Percentiles rank a stretch among this genome's conserved stretches.
These are phyloP conservation scores for Pythium sukuiense DNA, from an alignment of 352 stramenopile species.

Conservation along the genomic window DNA sequence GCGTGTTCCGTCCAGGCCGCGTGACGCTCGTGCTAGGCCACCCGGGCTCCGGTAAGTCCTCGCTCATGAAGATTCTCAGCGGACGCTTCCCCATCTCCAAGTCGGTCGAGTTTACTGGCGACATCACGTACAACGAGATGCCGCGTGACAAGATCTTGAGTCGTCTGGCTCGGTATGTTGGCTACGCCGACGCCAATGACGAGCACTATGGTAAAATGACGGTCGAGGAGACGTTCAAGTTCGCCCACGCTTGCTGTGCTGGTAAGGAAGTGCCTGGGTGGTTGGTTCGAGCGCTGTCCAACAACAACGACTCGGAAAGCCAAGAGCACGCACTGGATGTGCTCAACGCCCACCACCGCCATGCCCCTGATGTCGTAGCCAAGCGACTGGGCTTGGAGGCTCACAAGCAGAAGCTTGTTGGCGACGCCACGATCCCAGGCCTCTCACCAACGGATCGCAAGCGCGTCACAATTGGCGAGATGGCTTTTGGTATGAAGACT, in stretches of 20 bases:
- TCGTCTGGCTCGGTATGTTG: constrained; percentile 40
- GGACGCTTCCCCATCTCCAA: constrained; percentile 51
- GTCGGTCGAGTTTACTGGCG: constrained; percentile 42
- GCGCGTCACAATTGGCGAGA: constrained; percentile 59
- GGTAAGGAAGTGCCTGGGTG: constrained; percentile 38
- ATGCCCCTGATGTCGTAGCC: constrained; percentile 43
- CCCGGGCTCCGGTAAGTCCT: constrained; percentile 42
- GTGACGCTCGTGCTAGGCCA: constrained; percentile 60
- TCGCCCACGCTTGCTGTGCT: constrained; percentile 43
- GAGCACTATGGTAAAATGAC: constrained; percentile 46
- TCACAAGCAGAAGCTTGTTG: constrained; percentile 59
- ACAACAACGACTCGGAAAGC: constrained; percentile 33
- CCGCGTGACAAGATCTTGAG: constrained; percentile 30
- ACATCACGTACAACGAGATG: constrained; percentile 50
- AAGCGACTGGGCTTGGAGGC: constrained; percentile 58
- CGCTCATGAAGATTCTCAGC: constrained; percentile 51
- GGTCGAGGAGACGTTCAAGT: constrained; percentile 58
- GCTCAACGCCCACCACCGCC: constrained; percentile 35
- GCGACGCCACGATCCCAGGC: constrained; percentile 49
- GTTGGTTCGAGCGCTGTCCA: constrained; percentile 40
- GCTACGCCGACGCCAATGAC: constrained; percentile 51
- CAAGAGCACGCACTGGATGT: constrained; percentile 40
- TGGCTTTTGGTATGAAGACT: constrained; percentile 53
- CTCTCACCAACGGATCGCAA: constrained; percentile 61
- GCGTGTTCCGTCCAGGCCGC: constrained; percentile 44